A percentile compares a stretch with the other conserved stretches of the same genome.
phyloP scores from a whole-genome alignment of 2,329 filamentous ascomycete species.

The Fusarium anthophilum region DNA sequence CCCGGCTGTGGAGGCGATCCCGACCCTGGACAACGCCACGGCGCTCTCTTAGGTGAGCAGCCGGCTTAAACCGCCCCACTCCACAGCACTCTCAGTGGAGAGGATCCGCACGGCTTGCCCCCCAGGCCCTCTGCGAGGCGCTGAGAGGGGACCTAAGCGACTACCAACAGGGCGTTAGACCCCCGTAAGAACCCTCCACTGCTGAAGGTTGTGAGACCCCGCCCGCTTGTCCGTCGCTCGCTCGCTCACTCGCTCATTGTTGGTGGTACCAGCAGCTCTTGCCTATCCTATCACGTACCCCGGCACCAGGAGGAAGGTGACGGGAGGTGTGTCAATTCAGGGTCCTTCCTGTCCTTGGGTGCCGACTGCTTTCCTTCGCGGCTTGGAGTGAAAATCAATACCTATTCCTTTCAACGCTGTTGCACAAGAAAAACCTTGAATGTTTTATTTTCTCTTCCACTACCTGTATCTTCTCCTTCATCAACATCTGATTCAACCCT shows the following conservation, averaged over 20 bases:
- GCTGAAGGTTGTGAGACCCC: constrained; percentile 15
- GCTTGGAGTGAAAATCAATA: constrained; percentile 27
- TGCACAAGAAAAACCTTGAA: constrained; percentile 20
- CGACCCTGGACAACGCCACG: constrained; percentile 22
- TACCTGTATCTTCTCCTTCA: neutral
- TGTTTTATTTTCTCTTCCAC: constrained; percentile 1
- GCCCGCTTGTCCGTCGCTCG: constrained; percentile 7
- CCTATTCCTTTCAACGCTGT: constrained; percentile 26
- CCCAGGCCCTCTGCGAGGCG: constrained; percentile 11
- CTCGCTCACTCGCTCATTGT: neutral
- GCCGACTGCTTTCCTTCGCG: constrained; percentile 10
- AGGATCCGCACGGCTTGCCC: constrained; percentile 8
- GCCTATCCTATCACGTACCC: neutral
- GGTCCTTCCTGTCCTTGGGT: constrained; percentile 21
- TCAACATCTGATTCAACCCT: constrained; percentile 2
- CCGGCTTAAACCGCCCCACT: constrained; percentile 17
- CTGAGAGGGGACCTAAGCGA: constrained; percentile 12
- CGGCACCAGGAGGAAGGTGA: constrained; percentile 23
- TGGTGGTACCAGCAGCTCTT: constrained; percentile 1
- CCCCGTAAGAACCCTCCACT: constrained; percentile 15
- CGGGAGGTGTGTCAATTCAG: constrained; percentile 39
- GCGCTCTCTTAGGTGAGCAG: constrained; percentile 8
- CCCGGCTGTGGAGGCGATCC: constrained; percentile 37
- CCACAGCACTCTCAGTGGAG: constrained; percentile 6
- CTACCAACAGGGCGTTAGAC: constrained; percentile 17